Percentiles rank a stretch among this genome's conserved stretches.
These are phyloP conservation scores for Gigaspora rosea DNA, from an alignment of 192 early-diverging fungal species.

Conservation along the genomic window DNA sequence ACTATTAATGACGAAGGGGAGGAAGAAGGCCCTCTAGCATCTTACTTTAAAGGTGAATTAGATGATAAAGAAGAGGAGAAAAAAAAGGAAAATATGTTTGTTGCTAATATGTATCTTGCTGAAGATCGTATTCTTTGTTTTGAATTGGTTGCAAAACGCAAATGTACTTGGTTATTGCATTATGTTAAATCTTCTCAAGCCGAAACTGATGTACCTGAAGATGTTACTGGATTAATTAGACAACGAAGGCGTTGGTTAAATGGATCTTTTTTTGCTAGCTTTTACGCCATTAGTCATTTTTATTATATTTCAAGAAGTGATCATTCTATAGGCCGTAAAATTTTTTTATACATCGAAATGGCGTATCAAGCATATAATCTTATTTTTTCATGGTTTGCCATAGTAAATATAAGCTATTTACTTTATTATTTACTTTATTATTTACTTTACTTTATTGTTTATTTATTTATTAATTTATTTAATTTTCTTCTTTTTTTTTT, in stretches of 20 bases:
- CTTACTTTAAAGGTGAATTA: constrained; percentile 76
- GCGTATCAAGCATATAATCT: constrained; percentile 79
- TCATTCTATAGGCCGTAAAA: constrained; percentile 71
- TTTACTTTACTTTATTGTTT: too few species aligned
- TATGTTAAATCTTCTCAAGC: constrained; percentile 72
- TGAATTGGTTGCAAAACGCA: constrained; percentile 78
- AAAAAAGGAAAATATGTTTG: constrained; percentile 63
- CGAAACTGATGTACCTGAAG: constrained; percentile 82
- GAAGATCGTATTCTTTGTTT: constrained; percentile 87
- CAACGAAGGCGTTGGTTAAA: constrained; percentile 97
- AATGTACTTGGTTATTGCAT: constrained; percentile 69
- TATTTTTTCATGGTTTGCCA: constrained; percentile 88
- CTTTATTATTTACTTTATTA: too few species aligned
- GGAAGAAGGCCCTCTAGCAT: constrained; percentile 57
- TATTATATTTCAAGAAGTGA: constrained; percentile 74
- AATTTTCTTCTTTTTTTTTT: not conserved
- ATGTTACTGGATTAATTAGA: constrained; percentile 87
- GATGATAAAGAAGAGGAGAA: constrained; percentile 43
- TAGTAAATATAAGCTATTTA: constrained; percentile 50
- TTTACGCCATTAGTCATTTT: constrained; percentile 83
- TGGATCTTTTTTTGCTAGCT: constrained; percentile 91
- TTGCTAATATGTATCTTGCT: constrained; percentile 81
- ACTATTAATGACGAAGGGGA: constrained; percentile 45
- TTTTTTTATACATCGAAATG: constrained; percentile 77
- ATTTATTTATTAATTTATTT: not conserved